phyloP scores from a whole-genome alignment of 2,329 filamentous ascomycete species.

The Gaeumannomyces sp. region DNA sequence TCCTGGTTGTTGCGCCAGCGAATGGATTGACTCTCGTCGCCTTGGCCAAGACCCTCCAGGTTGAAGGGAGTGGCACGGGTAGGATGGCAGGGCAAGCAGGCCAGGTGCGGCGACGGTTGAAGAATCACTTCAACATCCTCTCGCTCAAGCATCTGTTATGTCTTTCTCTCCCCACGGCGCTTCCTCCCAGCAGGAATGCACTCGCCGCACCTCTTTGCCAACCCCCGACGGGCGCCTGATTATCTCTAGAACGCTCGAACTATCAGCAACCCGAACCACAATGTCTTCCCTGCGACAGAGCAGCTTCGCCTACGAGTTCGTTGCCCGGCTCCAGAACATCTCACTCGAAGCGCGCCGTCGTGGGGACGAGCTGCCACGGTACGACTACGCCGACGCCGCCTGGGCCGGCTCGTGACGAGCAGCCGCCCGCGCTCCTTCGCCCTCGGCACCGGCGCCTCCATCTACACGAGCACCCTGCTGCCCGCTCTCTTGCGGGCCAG shows the following conservation, averaged over 20 bases:
- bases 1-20: no score
- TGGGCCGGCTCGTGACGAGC: slow-evolving; percentile 36
- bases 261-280: neutral
- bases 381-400: slow-evolving; percentile 34
- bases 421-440: slow-evolving; percentile 42
- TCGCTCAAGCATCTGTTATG: neutral
- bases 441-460: slow-evolving; percentile 51
- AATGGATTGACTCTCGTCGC: neutral
- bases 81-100: no score
- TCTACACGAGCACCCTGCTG: slow-evolving; percentile 49
- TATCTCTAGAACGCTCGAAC: neutral
- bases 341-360: slow-evolving; percentile 5
- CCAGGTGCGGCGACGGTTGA: no score
- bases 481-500: slow-evolving; percentile 43
- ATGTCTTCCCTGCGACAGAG: slow-evolving; percentile 6
- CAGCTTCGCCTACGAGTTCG: slow-evolving; percentile 19
- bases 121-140: no score
- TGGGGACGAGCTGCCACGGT: slow-evolving; percentile 39
- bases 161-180: neutral
- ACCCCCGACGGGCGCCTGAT: neutral
- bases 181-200: neutral
- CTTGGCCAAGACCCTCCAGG: neutral
- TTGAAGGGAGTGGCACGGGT: neutral
- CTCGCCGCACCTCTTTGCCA: neutral
- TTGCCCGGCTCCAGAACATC: slow-evolving; percentile 15